Evolutionary conservation across 2,329 filamentous ascomycete genomes (phyloP).

Genomic region (Aureobasidium vineae): DNA sequence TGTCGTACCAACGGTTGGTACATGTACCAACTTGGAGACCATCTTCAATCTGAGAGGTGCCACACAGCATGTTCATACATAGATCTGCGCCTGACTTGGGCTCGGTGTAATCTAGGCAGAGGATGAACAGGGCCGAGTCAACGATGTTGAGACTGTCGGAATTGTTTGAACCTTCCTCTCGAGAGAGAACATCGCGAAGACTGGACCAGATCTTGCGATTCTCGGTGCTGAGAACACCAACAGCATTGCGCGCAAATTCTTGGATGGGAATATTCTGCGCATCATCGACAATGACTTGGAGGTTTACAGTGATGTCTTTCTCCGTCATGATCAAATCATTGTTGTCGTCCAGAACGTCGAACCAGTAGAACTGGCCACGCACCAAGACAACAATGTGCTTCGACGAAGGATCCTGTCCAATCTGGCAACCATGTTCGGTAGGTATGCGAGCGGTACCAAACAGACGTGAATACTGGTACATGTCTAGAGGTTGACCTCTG

Average conservation of each 20-base stretch:
- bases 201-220: slow-evolving; percentile 96
- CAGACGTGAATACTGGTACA: slow-evolving; percentile 96
- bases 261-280: slow-evolving; percentile 86
- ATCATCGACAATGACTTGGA: slow-evolving; percentile 90
- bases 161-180: slow-evolving; percentile 87
- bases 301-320: slow-evolving; percentile 84
- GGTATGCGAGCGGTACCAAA: slow-evolving; percentile 95
- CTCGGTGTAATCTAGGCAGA: slow-evolving; percentile 91
- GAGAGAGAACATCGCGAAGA: slow-evolving; percentile 79
- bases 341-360: slow-evolving; percentile 93
- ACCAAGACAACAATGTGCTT: slow-evolving; percentile 93
- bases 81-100: slow-evolving; percentile 75
- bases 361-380: slow-evolving; percentile 98
- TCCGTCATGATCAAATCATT: slow-evolving; percentile 96
- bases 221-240: slow-evolving; percentile 93
- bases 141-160: slow-evolving; percentile 94
- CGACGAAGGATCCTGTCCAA: slow-evolving; percentile 88
- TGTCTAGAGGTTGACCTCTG: slow-evolving; percentile 81
- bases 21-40: slow-evolving; percentile 97
- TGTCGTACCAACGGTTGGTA: slow-evolving; percentile 99
- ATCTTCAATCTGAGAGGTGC: slow-evolving; percentile 84
- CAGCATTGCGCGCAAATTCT: slow-evolving; percentile 88
- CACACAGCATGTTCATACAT: slow-evolving; percentile 99
- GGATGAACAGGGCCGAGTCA: slow-evolving; percentile 86
- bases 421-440: slow-evolving; percentile 91